Conservation (phyloP, 768 basidiomycete genomes). For the Termitomyces sp. region DNA sequence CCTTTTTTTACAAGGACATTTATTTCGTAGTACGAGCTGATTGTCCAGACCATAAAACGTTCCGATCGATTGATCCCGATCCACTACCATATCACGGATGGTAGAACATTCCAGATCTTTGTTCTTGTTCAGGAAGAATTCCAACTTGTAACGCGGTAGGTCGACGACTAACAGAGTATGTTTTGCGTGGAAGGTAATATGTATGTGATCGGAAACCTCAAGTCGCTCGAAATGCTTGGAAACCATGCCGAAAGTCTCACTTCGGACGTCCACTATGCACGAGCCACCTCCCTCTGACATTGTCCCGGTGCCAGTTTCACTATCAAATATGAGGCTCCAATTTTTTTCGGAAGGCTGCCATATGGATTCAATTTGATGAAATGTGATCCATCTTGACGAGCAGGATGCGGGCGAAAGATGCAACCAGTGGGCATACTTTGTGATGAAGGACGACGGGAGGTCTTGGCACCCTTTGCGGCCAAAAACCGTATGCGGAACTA, state of each 20-base stretch:
- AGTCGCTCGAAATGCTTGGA: slow-evolving; percentile 14
- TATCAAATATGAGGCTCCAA: slow-evolving; percentile 22
- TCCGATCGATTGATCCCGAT: slow-evolving; percentile 32
- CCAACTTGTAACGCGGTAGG: slow-evolving; percentile 34
- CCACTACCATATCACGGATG: slow-evolving; percentile 36
- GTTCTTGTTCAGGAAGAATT: slow-evolving; percentile 29
- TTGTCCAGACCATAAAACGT: slow-evolving; percentile 37
- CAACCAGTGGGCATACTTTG: slow-evolving; percentile 29
- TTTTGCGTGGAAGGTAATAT: slow-evolving; percentile 3
- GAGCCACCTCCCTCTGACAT: slow-evolving; percentile 9
- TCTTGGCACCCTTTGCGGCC: slow-evolving; percentile 11
- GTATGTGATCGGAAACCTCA: slow-evolving; percentile 13
- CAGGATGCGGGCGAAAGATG: slow-evolving; percentile 8
- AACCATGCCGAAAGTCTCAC: slow-evolving; percentile 17
- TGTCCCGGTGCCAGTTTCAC: background rate
- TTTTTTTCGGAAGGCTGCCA: slow-evolving; percentile 23
- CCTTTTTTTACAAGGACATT: slow-evolving; percentile 4
- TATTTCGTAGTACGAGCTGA: slow-evolving; percentile 32
- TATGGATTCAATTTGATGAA: slow-evolving; percentile 21
- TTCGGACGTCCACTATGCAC: slow-evolving; percentile 21
- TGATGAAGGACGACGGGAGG: slow-evolving; percentile 23
- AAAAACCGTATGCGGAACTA: slow-evolving; percentile 25
- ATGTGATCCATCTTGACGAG: slow-evolving; percentile 19
- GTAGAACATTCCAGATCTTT: slow-evolving; percentile 32
- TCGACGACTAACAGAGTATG: slow-evolving; percentile 19